These are phyloP conservation scores for Mycosphaerella arachidis DNA, from an alignment of 2,329 filamentous ascomycete genomes.

Conservation along the genomic window DNA sequence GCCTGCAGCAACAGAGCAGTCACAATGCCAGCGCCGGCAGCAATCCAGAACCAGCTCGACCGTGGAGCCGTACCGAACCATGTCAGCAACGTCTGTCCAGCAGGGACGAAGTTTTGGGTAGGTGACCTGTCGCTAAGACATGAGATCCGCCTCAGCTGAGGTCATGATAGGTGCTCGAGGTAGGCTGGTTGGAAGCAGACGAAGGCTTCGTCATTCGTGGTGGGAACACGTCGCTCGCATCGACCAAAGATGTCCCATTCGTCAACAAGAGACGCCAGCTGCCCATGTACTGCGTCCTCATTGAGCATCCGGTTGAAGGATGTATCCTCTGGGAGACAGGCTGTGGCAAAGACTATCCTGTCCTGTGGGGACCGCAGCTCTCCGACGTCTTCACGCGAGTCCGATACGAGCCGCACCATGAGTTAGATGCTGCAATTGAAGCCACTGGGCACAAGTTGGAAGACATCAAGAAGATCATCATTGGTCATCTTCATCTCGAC, in stretches of 20 bases:
- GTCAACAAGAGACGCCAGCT: constrained; percentile 41
- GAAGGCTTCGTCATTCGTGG: constrained; percentile 45
- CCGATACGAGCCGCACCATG: constrained; percentile 32
- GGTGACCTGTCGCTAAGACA: constrained; percentile 28
- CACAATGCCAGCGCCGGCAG: constrained; percentile 14
- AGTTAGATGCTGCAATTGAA: constrained; percentile 33
- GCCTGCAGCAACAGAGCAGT: background rate
- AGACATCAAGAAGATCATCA: constrained; percentile 36
- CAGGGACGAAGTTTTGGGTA: constrained; percentile 47
- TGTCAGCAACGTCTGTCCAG: constrained; percentile 37
- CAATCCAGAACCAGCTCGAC: constrained; percentile 30
- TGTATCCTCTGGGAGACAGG: constrained; percentile 47
- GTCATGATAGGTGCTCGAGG: constrained; percentile 33
- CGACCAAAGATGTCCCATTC: constrained; percentile 34
- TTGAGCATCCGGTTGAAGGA: constrained; percentile 43
- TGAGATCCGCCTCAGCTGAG: constrained; percentile 26
- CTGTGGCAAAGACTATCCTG: constrained; percentile 32
- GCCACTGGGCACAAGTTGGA: constrained; percentile 33
- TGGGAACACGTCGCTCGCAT: constrained; percentile 37
- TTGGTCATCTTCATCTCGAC: constrained; percentile 35
- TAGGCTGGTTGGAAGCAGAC: constrained; percentile 45
- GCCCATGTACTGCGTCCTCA: constrained; percentile 41
- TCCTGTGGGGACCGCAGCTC: constrained; percentile 33
- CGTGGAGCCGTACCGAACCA: constrained; percentile 31
- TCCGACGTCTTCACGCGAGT: constrained; percentile 34